Percentiles rank a stretch among this genome's conserved stretches.
Conservation (phyloP, 2,329 filamentous ascomycete genomes). For the Epichloe sylvatica region DNA sequence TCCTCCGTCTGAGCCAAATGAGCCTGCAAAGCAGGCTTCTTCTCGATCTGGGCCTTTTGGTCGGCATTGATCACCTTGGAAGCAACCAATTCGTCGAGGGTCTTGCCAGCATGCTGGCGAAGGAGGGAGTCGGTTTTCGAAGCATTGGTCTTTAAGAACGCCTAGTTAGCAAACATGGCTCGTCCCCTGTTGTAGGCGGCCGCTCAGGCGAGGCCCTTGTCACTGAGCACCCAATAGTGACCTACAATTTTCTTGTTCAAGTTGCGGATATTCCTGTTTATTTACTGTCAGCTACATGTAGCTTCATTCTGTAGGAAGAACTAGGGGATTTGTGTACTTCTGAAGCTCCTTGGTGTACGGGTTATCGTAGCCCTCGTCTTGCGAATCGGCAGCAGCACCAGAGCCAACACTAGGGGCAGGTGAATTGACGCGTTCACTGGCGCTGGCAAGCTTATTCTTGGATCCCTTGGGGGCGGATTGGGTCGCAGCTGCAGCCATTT, state of each 20-base stretch:
- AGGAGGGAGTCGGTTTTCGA: conserved; percentile 59
- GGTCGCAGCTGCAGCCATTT: conserved; percentile 49
- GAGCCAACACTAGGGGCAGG: conserved; percentile 36
- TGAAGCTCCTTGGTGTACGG: conserved; percentile 76
- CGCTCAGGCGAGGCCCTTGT: not conserved
- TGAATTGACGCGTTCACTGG: conserved; percentile 37
- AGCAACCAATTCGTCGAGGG: conserved; percentile 58
- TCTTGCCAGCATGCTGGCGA: conserved; percentile 53
- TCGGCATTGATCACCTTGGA: conserved; percentile 65
- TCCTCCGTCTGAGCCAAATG: conserved; percentile 60
- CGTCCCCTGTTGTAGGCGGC: conserved; percentile 17
- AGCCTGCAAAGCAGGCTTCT: conserved; percentile 58
- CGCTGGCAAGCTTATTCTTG: conserved; percentile 52
- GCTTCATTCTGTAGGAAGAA: conserved; percentile 16
- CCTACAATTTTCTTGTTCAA: conserved; percentile 87
- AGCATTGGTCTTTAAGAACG: conserved; percentile 44
- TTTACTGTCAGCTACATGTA: not conserved
- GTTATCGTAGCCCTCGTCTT: conserved; percentile 53
- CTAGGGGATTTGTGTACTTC: conserved; percentile 44
- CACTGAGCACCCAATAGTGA: conserved; percentile 9
- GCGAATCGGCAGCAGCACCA: conserved; percentile 37
- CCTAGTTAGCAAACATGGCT: not conserved
- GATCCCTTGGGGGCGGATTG: conserved; percentile 50
- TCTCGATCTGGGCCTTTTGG: conserved; percentile 62
- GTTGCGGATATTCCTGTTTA: conserved; percentile 68